Percentiles rank a stretch among this genome's conserved stretches.
These are phyloP conservation scores for Chytridiales sp. DNA, from an alignment of 371 early-diverging fungal species.

Conservation along the genomic window DNA sequence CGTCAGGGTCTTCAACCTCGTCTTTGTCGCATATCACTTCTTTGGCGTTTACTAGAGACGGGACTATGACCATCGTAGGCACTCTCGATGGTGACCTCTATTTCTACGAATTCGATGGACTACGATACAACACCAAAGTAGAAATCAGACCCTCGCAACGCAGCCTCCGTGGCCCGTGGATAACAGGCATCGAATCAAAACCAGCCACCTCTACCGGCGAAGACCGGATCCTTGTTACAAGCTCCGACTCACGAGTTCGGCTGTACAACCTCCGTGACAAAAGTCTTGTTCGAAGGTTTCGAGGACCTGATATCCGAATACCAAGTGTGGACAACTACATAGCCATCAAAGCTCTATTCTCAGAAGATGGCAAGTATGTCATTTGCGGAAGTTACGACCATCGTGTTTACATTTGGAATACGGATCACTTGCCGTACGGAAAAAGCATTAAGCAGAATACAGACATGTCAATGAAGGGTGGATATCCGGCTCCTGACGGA, in stretches of 20 bases:
- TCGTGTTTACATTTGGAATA: conserved; percentile 72
- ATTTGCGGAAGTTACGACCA: conserved; percentile 81
- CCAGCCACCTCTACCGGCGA: conserved; percentile 11
- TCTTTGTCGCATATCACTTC: conserved; percentile 68
- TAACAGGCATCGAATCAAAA: conserved; percentile 10
- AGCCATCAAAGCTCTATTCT: conserved; percentile 66
- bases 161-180: conserved; percentile 6
- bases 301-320: conserved; percentile 70
- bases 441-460: background rate
- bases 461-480: background rate
- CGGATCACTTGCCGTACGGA: conserved; percentile 34
- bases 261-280: conserved; percentile 74
- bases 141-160: conserved; percentile 49
- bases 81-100: conserved; percentile 69
- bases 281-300: conserved; percentile 69
- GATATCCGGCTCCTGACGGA: background rate
- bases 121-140: conserved; percentile 79
- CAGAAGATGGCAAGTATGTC: conserved; percentile 67
- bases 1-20: no score
- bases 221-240: conserved; percentile 66
- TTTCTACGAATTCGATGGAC: conserved; percentile 70
- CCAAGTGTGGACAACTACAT: conserved; percentile 60
- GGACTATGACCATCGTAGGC: conserved; percentile 72
- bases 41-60: conserved; percentile 71
- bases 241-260: conserved; percentile 80